Evolutionary conservation across 1,139 yeast species (phyloP), one percentile per base, ranked within the genome.

Genomic region (Yamadazyma mexicana): DNA sequence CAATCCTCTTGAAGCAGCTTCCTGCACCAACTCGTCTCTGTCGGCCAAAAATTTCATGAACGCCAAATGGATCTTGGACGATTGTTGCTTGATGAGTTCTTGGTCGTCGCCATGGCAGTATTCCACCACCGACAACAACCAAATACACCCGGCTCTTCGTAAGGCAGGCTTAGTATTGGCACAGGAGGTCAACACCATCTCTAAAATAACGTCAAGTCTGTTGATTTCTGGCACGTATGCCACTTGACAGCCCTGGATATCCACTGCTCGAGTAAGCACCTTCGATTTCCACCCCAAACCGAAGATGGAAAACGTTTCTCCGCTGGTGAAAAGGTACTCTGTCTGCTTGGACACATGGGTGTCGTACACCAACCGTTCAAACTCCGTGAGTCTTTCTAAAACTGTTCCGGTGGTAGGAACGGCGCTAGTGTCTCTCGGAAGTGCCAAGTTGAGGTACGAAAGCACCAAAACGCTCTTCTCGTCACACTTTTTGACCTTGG

Each of bases 1-100:
- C 40, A 92, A 69, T 2, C 98, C 98, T 51, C 95, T 72, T 0
- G 96, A 83, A 0, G 98, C 97, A 11, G 95, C 77, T 47, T 92
- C 98, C 56, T 91, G 98, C 16, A 91, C 72, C 20, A 89, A 65
- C 33, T 91, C 96, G 55, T 89, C 96, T 41, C 82, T 68, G 46
- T 85, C 94, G 1, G 87, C 81, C 42, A 89, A 68, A 52, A 85
- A 86, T 44, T 75, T 71, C 87, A 84, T 77, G 51, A 92, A 89
- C 0, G 86, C 66, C 8, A 75, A 56, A 56, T 92, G 97, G 31
- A 89, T 78, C 30, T 73, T 76, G 5, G 74, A 62, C 1, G 87
- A 65, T 15, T 65, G 65, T 1, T 61, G 64, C 39, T 64, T 59
- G 1, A 86, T 62, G 0, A 59, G 59, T 0, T 67, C 55, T 5